Conservation (phyloP, 768 basidiomycete genomes). For the Collybia mongolica region DNA sequence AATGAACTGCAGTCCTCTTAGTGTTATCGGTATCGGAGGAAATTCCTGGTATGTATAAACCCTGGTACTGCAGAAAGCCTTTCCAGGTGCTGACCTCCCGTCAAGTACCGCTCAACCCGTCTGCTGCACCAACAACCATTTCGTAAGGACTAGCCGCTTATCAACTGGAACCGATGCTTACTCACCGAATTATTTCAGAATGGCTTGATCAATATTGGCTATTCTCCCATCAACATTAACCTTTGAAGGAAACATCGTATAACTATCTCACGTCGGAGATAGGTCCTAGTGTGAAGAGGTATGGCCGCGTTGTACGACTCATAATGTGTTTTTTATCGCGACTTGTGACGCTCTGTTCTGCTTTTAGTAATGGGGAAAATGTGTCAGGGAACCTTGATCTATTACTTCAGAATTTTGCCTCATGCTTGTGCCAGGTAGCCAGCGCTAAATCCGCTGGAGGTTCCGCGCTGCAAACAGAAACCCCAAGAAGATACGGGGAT, state of each 20-base stretch:
- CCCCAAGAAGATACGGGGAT: too few species aligned
- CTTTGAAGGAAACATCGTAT: background rate
- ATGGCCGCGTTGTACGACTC: too few species aligned
- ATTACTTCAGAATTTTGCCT: background rate
- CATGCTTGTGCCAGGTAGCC: background rate
- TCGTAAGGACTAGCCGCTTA: conserved; percentile 7
- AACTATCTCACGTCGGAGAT: too few species aligned
- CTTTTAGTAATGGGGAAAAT: too few species aligned
- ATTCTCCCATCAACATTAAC: conserved; percentile 6
- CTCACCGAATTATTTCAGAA: background rate
- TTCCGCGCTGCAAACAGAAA: too few species aligned
- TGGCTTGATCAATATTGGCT: conserved; percentile 7
- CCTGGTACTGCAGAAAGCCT: background rate
- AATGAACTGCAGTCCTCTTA: conserved; percentile 12
- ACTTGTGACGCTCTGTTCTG: too few species aligned
- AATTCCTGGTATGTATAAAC: conserved; percentile 10
- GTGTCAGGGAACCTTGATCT: background rate
- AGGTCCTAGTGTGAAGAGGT: too few species aligned
- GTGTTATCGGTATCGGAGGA: conserved; percentile 9
- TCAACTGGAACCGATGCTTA: background rate
- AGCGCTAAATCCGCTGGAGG: too few species aligned
- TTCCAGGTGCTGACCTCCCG: background rate
- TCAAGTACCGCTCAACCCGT: conserved; percentile 13
- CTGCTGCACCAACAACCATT: conserved; percentile 17
- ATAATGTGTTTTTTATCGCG: too few species aligned